These are phyloP conservation scores for Wallacemonas sp. DNA, from an alignment of 208 protist species.

Conservation along the genomic window DNA sequence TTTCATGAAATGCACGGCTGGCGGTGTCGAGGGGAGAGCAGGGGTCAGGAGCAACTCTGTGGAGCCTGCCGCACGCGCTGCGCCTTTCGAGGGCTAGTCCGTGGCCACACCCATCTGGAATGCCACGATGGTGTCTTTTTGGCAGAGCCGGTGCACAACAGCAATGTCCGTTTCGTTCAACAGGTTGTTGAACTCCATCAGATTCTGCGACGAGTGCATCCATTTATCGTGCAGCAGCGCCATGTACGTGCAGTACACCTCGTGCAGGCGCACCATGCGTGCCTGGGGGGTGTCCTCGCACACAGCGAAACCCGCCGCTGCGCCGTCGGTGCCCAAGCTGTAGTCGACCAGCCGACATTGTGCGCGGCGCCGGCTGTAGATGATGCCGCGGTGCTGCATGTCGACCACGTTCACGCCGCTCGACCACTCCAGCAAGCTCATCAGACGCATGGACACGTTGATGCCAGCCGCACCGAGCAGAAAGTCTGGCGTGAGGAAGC, in stretches of 20 bases:
- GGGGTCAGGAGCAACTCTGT: too few relatives aligned
- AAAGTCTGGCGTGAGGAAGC: constrained; percentile 40
- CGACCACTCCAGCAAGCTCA: constrained; percentile 49
- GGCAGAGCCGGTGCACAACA: constrained; percentile 39
- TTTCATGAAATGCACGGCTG: not conserved
- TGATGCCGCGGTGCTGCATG: constrained; percentile 21
- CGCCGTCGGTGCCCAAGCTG: constrained; percentile 25
- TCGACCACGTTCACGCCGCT: constrained; percentile 32
- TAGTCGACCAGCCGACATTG: constrained; percentile 19
- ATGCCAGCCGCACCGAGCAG: constrained; percentile 65
- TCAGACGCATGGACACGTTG: constrained; percentile 76
- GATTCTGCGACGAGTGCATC: constrained; percentile 50
- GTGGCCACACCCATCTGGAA: constrained; percentile 20
- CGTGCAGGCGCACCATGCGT: constrained; percentile 33
- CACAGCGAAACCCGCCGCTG: not conserved
- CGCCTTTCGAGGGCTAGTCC: not conserved
- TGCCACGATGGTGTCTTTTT: constrained; percentile 39
- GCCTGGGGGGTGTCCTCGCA: constrained; percentile 8
- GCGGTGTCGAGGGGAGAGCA: too few relatives aligned
- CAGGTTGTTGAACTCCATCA: constrained; percentile 66
- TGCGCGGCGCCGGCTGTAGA: constrained; percentile 6
- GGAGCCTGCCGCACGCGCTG: too few relatives aligned
- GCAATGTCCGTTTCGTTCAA: constrained; percentile 42
- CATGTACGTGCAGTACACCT: constrained; percentile 70
- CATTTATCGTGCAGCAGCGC: constrained; percentile 47